Percentiles rank a stretch among this genome's conserved stretches.
Evolutionary conservation across 106 monocot species (phyloP).

Genomic region (Dioscorea zingiberensis): DNA sequence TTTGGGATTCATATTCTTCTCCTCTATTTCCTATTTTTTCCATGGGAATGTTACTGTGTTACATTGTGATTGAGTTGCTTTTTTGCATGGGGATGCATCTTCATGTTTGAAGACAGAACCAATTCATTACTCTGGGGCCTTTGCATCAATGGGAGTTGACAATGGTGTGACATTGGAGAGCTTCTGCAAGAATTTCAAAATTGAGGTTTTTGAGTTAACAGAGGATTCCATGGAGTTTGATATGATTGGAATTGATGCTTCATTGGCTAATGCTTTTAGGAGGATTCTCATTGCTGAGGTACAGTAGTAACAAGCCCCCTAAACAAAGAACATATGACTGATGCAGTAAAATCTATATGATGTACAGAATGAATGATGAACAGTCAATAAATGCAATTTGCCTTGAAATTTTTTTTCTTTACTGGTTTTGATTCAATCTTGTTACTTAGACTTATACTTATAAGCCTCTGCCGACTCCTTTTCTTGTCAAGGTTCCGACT

Average conservation of each 20-base stretch:
- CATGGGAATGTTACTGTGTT: too few relatives aligned
- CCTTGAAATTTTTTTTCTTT: too few relatives aligned
- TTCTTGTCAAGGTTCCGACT: slow-evolving; percentile 63
- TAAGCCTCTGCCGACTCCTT: too few relatives aligned
- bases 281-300: slow-evolving; percentile 96
- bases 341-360: too few relatives aligned
- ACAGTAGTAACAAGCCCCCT: neutral
- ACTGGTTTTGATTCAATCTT: too few relatives aligned
- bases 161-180: slow-evolving; percentile 46
- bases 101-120: slow-evolving; percentile 61
- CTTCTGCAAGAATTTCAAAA: slow-evolving; percentile 56
- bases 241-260: slow-evolving; percentile 92
- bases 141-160: slow-evolving; percentile 71
- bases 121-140: slow-evolving; percentile 77
- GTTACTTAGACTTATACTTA: too few relatives aligned
- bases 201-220: slow-evolving; percentile 46
- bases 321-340: too few relatives aligned
- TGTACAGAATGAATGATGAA: too few relatives aligned
- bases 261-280: slow-evolving; percentile 90
- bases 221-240: slow-evolving; percentile 93
- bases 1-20: neutral
- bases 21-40: neutral
- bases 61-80: too few relatives aligned
- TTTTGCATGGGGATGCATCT: neutral
- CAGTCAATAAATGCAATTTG: too few relatives aligned